Evolutionary conservation across 1,284 basidiomycete species (phyloP).

Genomic region (Cystobasidium sp.): DNA sequence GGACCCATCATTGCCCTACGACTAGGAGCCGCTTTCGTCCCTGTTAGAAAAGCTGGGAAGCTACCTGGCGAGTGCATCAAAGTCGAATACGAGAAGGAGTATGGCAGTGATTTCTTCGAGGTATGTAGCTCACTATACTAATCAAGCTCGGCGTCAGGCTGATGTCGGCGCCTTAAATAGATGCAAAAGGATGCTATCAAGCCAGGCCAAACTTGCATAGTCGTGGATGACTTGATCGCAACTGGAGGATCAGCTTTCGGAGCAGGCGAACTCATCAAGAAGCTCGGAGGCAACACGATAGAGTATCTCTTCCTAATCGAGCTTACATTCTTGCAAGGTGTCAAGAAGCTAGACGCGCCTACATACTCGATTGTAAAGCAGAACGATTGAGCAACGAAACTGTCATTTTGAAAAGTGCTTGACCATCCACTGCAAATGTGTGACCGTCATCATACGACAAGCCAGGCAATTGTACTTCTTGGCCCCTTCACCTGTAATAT

Average conservation of each 20-base stretch:
- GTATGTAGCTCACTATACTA: slow-evolving; percentile 20
- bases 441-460: no score
- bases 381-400: no score
- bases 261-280: slow-evolving; percentile 84
- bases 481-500: no score
- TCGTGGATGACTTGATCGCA: slow-evolving; percentile 96
- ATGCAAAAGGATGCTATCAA: slow-evolving; percentile 88
- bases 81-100: slow-evolving; percentile 89
- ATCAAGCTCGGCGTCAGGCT: neutral
- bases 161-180: slow-evolving; percentile 75
- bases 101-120: slow-evolving; percentile 69
- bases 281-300: slow-evolving; percentile 79
- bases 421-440: no score
- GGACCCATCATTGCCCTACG: slow-evolving; percentile 90
- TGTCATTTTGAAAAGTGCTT: no score
- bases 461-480: no score
- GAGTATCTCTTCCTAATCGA: slow-evolving; percentile 97
- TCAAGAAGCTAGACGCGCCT: slow-evolving; percentile 79
- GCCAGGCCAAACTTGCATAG: slow-evolving; percentile 79
- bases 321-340: slow-evolving; percentile 78
- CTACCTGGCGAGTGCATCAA: slow-evolving; percentile 82
- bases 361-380: slow-evolving; percentile 80
- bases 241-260: slow-evolving; percentile 95
- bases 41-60: slow-evolving; percentile 93
- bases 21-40: slow-evolving; percentile 92